phyloP scores from a whole-genome alignment of 2,329 filamentous ascomycete species.

The Zasmidium cellare region DNA sequence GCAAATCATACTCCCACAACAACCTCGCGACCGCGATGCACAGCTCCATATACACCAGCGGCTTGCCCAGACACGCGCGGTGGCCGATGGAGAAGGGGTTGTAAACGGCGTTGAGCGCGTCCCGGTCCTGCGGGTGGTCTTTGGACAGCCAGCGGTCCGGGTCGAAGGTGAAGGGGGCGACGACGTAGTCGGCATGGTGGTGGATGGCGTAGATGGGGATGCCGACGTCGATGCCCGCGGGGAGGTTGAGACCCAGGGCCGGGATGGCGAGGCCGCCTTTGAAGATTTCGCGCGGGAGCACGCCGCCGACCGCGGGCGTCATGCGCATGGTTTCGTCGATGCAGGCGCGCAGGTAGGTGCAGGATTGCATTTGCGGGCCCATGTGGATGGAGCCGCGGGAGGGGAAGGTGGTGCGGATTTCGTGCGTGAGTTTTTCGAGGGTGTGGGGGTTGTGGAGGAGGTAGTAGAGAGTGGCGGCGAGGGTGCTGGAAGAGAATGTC shows the following conservation, averaged over 20 bases:
- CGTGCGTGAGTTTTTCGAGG: slow-evolving; percentile 34
- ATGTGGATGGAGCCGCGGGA: slow-evolving; percentile 31
- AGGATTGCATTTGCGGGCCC: slow-evolving; percentile 36
- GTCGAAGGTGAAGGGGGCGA: slow-evolving; percentile 27
- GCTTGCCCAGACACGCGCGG: slow-evolving; percentile 70
- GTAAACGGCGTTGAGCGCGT: slow-evolving; percentile 60
- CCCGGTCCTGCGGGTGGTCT: slow-evolving; percentile 15
- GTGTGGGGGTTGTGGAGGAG: slow-evolving; percentile 41
- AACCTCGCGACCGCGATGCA: slow-evolving; percentile 26
- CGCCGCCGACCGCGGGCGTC: slow-evolving; percentile 42
- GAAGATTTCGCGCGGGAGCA: slow-evolving; percentile 37
- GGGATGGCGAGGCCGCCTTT: slow-evolving; percentile 32
- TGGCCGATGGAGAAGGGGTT: slow-evolving; percentile 73
- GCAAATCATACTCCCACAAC: slow-evolving; percentile 28
- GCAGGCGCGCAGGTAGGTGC: slow-evolving; percentile 46
- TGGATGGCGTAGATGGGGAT: slow-evolving; percentile 38
- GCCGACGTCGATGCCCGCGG: slow-evolving; percentile 37
- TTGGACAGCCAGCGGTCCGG: slow-evolving; percentile 30
- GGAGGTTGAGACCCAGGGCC: slow-evolving; percentile 37
- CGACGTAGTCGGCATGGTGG: slow-evolving; percentile 35
- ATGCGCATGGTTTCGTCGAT: slow-evolving; percentile 51
- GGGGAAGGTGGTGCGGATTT: slow-evolving; percentile 38
- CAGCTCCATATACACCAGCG: slow-evolving; percentile 30
- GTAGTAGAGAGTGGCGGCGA: slow-evolving; percentile 45
- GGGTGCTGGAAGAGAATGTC: slow-evolving; percentile 10